A percentile compares a stretch with the other conserved stretches of the same genome.
Evolutionary conservation across 2,329 filamentous ascomycete species (phyloP).

Genomic region (Mycocentrospora acerina): DNA sequence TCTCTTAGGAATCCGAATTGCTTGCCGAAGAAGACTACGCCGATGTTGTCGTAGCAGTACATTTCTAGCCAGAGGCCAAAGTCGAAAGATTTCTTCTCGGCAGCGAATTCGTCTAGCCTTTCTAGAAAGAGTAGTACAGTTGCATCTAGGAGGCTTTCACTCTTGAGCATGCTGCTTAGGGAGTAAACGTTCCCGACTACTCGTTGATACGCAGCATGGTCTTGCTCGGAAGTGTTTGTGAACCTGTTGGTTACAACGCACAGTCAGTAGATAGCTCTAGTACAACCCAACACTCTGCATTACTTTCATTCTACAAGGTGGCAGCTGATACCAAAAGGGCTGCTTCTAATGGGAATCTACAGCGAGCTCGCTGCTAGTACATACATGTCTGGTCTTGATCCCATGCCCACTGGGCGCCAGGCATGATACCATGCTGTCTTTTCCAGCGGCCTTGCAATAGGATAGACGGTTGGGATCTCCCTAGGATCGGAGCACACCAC

Average conservation of each 20-base stretch:
- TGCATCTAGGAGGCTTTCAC: conserved; percentile 12
- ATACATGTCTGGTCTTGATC: conserved; percentile 13
- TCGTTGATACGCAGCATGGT: conserved; percentile 5
- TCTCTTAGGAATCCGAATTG: conserved; percentile 23
- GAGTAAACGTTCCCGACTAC: conserved; percentile 4
- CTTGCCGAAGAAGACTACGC: conserved; percentile 23
- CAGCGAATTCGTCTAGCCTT: conserved; percentile 18
- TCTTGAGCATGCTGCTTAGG: conserved; percentile 16
- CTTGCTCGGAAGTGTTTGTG: conserved; percentile 9
- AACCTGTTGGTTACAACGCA: too few species aligned
- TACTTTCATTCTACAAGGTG: too few species aligned
- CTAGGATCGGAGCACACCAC: conserved; percentile 15
- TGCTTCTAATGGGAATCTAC: too few species aligned
- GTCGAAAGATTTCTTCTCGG: conserved; percentile 12
- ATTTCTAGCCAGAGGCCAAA: conserved; percentile 27
- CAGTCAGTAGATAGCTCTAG: too few species aligned
- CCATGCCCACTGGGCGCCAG: conserved; percentile 19
- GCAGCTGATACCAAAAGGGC: too few species aligned
- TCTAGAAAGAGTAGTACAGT: conserved; percentile 9
- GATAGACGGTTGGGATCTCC: conserved; percentile 22
- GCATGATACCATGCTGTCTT: conserved; percentile 27
- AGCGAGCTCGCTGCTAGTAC: too few species aligned
- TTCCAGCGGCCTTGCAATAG: conserved; percentile 14
- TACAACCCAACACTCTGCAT: too few species aligned
- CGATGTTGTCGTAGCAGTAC: conserved; percentile 27